A percentile compares a stretch with the other conserved stretches of the same genome.
Conservation (phyloP, 78 protist species). For the Anaeramoeba flamelloides region DNA sequence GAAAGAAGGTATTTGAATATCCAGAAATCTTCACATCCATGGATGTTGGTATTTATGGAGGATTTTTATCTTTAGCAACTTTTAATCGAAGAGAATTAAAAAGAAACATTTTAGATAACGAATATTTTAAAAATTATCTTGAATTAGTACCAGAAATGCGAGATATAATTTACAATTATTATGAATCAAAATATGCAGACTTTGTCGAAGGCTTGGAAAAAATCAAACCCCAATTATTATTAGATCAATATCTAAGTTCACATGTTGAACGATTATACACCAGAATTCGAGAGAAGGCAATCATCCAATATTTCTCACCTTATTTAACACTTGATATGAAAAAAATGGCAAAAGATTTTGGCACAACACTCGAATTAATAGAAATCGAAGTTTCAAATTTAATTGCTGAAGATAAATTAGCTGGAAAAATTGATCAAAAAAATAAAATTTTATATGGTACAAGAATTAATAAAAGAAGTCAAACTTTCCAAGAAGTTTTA, state of each 20-base stretch:
- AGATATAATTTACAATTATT: slow-evolving; percentile 35
- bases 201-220: slow-evolving; percentile 34
- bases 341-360: slow-evolving; percentile 53
- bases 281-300: slow-evolving; percentile 34
- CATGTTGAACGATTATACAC: slow-evolving; percentile 42
- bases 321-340: slow-evolving; percentile 41
- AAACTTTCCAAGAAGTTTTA: slow-evolving; percentile 37
- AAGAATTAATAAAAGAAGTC: slow-evolving; percentile 35
- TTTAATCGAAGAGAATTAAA: slow-evolving; percentile 49
- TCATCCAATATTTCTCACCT: slow-evolving; percentile 60
- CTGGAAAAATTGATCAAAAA: slow-evolving; percentile 66
- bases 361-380: slow-evolving; percentile 19
- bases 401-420: slow-evolving; percentile 41
- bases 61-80: slow-evolving; percentile 61
- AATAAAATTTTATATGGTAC: slow-evolving; percentile 42
- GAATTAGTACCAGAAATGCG: slow-evolving; percentile 50
- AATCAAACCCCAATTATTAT: slow-evolving; percentile 12
- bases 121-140: slow-evolving; percentile 32
- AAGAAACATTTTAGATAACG: too few relatives aligned
- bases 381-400: slow-evolving; percentile 46
- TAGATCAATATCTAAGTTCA: slow-evolving; percentile 41
- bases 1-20: background rate
- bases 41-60: slow-evolving; percentile 63
- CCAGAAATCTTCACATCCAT: slow-evolving; percentile 26
- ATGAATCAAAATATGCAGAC: slow-evolving; percentile 34